A percentile compares a stretch with the other conserved stretches of the same genome.
These are phyloP conservation scores for Rhizopus sp. DNA, from an alignment of 371 early-diverging fungal genomes.

Conservation along the genomic window DNA sequence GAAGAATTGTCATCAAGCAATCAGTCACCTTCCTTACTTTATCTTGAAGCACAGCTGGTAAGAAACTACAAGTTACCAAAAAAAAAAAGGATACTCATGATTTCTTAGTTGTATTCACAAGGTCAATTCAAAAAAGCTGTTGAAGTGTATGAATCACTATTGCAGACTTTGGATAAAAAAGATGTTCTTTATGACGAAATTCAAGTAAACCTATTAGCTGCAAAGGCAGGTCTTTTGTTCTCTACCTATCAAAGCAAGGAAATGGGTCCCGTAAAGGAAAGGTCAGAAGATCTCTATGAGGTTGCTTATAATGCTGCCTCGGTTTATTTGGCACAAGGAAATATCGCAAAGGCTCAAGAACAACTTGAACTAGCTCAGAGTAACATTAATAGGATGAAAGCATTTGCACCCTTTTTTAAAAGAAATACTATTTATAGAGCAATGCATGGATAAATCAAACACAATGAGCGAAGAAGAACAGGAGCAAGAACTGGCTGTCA, in stretches of 20 bases:
- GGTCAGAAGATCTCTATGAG: conserved; percentile 58
- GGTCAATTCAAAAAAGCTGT: conserved; percentile 46
- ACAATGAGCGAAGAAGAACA: conserved; percentile 63
- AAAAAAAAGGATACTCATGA: background rate
- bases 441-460: conserved; percentile 36
- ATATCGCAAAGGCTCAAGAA: conserved; percentile 56
- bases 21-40: conserved; percentile 41
- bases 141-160: conserved; percentile 48
- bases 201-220: conserved; percentile 65
- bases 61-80: conserved; percentile 4
- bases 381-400: conserved; percentile 27
- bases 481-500: conserved; percentile 69
- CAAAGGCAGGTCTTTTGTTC: conserved; percentile 61
- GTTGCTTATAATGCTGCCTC: conserved; percentile 73
- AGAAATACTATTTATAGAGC: conserved; percentile 21
- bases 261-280: conserved; percentile 22
- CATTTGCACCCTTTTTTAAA: background rate
- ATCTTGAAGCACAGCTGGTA: conserved; percentile 76
- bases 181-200: conserved; percentile 39
- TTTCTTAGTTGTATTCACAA: conserved; percentile 44
- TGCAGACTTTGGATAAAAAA: conserved; percentile 43
- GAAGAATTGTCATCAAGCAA: conserved; percentile 34
- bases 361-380: conserved; percentile 58
- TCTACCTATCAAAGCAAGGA: conserved; percentile 26
- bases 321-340: conserved; percentile 55